A percentile compares a stretch with the other conserved stretches of the same genome.
Evolutionary conservation across 1,284 basidiomycete species (phyloP).

Genomic region (Cryptococcus deneoformans): DNA sequence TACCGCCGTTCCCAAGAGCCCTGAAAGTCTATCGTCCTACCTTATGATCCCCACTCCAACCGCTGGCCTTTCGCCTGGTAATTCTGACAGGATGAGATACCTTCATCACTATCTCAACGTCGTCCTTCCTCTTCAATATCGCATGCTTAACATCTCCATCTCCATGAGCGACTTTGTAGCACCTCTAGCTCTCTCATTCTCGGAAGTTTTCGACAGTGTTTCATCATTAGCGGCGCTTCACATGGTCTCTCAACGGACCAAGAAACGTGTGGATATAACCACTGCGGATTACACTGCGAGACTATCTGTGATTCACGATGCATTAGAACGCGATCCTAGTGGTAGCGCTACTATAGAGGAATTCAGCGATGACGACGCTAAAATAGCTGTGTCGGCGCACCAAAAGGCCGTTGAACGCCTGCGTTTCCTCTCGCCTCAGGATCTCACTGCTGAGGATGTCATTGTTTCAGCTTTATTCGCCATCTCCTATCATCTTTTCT

Average conservation of each 20-base stretch:
- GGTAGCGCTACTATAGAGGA: neutral
- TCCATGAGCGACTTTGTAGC: conserved; percentile 19
- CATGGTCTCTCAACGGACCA: conserved; percentile 15
- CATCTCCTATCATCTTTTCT: conserved; percentile 27
- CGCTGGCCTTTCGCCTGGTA: neutral
- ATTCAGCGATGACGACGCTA: conserved; percentile 12
- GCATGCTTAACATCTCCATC: conserved; percentile 18
- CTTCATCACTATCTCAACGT: conserved; percentile 29
- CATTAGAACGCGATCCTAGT: neutral
- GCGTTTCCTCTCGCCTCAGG: conserved; percentile 11
- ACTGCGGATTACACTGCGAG: neutral
- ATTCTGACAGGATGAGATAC: conserved; percentile 12
- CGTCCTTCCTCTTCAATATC: conserved; percentile 29
- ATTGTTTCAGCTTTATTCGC: conserved; percentile 23
- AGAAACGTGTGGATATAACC: neutral
- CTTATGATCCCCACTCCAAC: conserved; percentile 5
- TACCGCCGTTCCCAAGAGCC: no score
- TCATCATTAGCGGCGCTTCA: conserved; percentile 23
- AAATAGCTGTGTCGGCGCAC: conserved; percentile 11
- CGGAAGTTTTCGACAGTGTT: conserved; percentile 15
- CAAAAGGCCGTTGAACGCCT: conserved; percentile 12
- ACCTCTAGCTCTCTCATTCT: conserved; percentile 18
- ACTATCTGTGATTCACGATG: neutral
- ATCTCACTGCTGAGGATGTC: conserved; percentile 18
- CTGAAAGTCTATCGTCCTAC: neutral